Percentiles rank a stretch among this genome's conserved stretches.
Conservation (phyloP, 176 grass and related monocot species). For the Ensete glaucum region DNA sequence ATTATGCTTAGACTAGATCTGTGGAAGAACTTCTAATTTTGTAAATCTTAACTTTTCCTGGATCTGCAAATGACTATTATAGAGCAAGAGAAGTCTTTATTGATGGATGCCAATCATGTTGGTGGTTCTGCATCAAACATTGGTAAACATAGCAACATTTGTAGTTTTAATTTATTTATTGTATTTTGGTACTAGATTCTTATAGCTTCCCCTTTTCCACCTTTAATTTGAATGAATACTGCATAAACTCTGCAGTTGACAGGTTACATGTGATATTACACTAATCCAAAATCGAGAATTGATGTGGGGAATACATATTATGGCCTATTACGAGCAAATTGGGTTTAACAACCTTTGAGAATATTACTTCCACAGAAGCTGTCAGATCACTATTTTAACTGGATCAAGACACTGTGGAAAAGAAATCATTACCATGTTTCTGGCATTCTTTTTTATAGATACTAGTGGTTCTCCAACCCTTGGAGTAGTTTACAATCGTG, state of each 20-base stretch:
- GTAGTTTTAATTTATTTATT: neutral
- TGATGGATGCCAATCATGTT: constrained; percentile 27
- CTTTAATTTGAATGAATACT: neutral
- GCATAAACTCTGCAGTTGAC: neutral
- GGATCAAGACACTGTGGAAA: neutral
- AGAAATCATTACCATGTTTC: neutral
- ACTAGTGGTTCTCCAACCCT: neutral
- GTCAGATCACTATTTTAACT: neutral
- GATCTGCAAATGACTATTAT: constrained; percentile 38
- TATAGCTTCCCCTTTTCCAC: neutral
- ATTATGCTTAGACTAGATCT: neutral
- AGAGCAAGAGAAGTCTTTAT: constrained; percentile 30
- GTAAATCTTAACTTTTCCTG: constrained; percentile 38
- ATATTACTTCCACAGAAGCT: neutral
- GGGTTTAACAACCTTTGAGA: neutral
- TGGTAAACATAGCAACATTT: constrained; percentile 20
- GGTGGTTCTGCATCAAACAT: constrained; percentile 31
- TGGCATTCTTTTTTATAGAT: neutral
- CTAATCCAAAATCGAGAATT: neutral
- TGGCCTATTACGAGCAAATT: neutral
- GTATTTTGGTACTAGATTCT: neutral
- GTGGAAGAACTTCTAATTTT: neutral
- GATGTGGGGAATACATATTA: neutral
- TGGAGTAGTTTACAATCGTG: neutral
- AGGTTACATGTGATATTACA: neutral